Percentiles rank a stretch among this genome's conserved stretches.
Conservation (phyloP, 2,329 filamentous ascomycete genomes). For the Talaromyces sp. region DNA sequence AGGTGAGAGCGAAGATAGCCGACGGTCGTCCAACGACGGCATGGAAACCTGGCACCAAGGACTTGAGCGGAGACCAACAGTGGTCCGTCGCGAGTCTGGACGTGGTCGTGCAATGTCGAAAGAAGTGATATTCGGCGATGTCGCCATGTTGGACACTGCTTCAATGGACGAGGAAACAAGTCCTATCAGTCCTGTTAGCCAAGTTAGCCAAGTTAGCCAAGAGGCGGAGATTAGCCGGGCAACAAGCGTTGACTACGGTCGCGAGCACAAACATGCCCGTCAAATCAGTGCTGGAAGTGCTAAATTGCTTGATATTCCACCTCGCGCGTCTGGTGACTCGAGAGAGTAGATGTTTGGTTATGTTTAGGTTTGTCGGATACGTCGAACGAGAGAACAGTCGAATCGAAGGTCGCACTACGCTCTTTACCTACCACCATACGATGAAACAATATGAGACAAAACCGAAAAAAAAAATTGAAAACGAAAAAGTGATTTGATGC, state of each 20-base stretch:
- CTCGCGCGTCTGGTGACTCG: slow-evolving; percentile 55
- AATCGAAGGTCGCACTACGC: slow-evolving; percentile 1
- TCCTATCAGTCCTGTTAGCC: slow-evolving; percentile 15
- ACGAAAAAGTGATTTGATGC: slow-evolving; percentile 11
- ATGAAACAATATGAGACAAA: neutral
- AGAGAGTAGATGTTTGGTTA: slow-evolving; percentile 4
- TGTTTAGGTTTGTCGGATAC: neutral
- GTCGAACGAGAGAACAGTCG: neutral
- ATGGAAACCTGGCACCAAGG: slow-evolving; percentile 52
- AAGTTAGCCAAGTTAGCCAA: slow-evolving; percentile 14
- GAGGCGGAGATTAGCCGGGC: slow-evolving; percentile 58
- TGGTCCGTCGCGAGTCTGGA: slow-evolving; percentile 59
- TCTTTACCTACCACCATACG: neutral
- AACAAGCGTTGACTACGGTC: slow-evolving; percentile 67
- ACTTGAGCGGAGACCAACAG: slow-evolving; percentile 58
- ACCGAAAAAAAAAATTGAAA: slow-evolving; percentile 12
- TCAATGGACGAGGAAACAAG: slow-evolving; percentile 20
- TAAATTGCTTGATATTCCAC: slow-evolving; percentile 67
- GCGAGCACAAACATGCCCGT: slow-evolving; percentile 64
- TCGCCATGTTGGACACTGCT: slow-evolving; percentile 35
- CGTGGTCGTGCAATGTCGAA: slow-evolving; percentile 56
- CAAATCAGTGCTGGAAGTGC: slow-evolving; percentile 78
- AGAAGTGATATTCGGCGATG: slow-evolving; percentile 59
- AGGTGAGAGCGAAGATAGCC: slow-evolving; percentile 36
- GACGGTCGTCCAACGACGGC: slow-evolving; percentile 25